Percentiles rank a stretch among this genome's conserved stretches.
Conservation (phyloP, 2,329 filamentous ascomycete species). For the Penicillium sumatraense region DNA sequence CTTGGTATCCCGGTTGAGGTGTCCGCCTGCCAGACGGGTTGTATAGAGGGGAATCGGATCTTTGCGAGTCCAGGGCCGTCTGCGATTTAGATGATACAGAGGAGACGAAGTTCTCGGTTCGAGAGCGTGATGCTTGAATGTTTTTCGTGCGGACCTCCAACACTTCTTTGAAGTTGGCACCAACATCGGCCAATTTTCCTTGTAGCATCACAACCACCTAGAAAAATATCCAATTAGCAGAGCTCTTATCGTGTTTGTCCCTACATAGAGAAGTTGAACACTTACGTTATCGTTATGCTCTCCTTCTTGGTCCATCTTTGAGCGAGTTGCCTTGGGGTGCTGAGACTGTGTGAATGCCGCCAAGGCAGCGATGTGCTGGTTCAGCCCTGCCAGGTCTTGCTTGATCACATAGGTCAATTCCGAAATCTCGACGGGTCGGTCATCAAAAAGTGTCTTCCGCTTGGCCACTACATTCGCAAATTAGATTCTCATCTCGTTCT, state of each 20-base stretch:
- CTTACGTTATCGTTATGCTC: conserved; percentile 93
- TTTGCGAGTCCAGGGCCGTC: conserved; percentile 63
- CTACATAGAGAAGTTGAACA: conserved; percentile 8
- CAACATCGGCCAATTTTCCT: conserved; percentile 88
- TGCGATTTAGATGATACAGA: conserved; percentile 80
- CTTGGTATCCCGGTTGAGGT: conserved; percentile 60
- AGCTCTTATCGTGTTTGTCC: conserved; percentile 10
- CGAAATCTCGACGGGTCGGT: conserved; percentile 94
- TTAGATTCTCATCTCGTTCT: conserved; percentile 1
- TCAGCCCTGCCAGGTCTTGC: conserved; percentile 84
- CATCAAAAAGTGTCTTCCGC: conserved; percentile 95
- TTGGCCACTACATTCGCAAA: conserved; percentile 71
- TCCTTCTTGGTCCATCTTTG: conserved; percentile 72
- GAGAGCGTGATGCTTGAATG: conserved; percentile 87
- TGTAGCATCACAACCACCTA: conserved; percentile 82
- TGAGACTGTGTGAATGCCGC: conserved; percentile 77
- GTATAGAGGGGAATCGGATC: conserved; percentile 85
- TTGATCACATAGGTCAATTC: conserved; percentile 98
- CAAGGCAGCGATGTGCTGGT: conserved; percentile 85
- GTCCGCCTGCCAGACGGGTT: conserved; percentile 73
- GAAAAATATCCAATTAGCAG: conserved; percentile 17
- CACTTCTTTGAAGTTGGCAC: conserved; percentile 95
- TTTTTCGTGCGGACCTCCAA: conserved; percentile 96
- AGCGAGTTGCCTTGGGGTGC: conserved; percentile 63
- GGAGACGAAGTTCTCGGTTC: conserved; percentile 96